Conservation (phyloP, 164 flowering plant species). For the Chimonanthus salicifolius region DNA sequence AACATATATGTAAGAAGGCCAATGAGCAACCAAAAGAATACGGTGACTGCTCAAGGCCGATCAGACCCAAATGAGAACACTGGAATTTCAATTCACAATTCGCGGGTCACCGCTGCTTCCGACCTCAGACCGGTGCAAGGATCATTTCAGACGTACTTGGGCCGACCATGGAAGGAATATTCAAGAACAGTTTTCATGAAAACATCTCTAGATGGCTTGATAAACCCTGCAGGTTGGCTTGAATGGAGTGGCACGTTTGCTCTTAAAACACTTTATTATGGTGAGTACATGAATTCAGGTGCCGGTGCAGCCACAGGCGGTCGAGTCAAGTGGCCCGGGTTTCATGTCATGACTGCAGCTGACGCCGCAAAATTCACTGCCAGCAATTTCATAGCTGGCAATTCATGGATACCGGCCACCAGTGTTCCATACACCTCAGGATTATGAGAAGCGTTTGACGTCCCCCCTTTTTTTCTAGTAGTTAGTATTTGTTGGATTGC, state of each 20-base stretch:
- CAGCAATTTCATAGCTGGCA: slow-evolving; percentile 21
- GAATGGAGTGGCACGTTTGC: slow-evolving; percentile 5
- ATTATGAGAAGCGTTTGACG: background rate
- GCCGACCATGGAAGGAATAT: slow-evolving; percentile 3
- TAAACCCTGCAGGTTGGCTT: slow-evolving; percentile 1
- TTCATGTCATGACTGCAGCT: slow-evolving; percentile 8
- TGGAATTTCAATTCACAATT: slow-evolving; percentile 6
- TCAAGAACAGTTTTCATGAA: slow-evolving; percentile 8
- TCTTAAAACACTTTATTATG: slow-evolving; percentile 2
- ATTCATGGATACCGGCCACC: slow-evolving; percentile 28
- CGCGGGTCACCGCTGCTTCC: slow-evolving; percentile 5
- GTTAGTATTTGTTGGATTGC: background rate
- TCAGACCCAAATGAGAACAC: slow-evolving; percentile 7
- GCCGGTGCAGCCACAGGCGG: background rate
- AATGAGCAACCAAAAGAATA: slow-evolving; percentile 19
- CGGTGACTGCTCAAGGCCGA: slow-evolving; percentile 29
- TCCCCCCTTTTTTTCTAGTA: no score
- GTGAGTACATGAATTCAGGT: slow-evolving; percentile 6
- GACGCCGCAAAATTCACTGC: slow-evolving; percentile 24
- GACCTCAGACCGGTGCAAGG: slow-evolving; percentile 3
- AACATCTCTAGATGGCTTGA: background rate
- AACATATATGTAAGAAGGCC: slow-evolving; percentile 41
- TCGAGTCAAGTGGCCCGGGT: slow-evolving; percentile 3
- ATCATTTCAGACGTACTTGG: slow-evolving; percentile 2
- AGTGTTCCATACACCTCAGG: slow-evolving; percentile 20